phyloP scores from a whole-genome alignment of 768 basidiomycete species.

The Galerina sulciceps region DNA sequence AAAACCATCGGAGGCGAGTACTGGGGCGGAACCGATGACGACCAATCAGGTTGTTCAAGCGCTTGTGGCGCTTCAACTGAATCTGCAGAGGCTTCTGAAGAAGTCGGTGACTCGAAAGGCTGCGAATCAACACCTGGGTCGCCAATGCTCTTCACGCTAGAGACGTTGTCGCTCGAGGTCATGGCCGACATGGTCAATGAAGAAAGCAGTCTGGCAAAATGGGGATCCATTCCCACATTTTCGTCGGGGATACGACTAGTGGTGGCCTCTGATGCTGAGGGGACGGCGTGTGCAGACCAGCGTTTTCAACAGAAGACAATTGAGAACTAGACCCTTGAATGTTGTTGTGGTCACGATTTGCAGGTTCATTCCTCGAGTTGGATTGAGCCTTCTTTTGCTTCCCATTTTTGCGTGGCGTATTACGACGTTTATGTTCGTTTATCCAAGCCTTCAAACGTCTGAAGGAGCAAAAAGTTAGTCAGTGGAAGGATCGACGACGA shows the following conservation, averaged over 20 bases:
- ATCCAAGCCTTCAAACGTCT: constrained; percentile 74
- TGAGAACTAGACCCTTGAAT: constrained; percentile 70
- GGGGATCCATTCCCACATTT: constrained; percentile 57
- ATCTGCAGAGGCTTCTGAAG: constrained; percentile 18
- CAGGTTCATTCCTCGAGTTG: constrained; percentile 2
- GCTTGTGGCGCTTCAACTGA: constrained; percentile 14
- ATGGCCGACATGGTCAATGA: constrained; percentile 63
- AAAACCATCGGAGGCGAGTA: background rate
- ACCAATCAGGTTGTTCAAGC: constrained; percentile 16
- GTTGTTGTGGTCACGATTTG: constrained; percentile 34
- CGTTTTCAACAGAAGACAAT: constrained; percentile 57
- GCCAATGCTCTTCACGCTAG: background rate
- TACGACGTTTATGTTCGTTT: constrained; percentile 62
- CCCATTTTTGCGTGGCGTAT: constrained; percentile 32
- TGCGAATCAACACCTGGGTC: background rate
- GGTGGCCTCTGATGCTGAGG: constrained; percentile 53
- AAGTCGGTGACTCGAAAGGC: constrained; percentile 8
- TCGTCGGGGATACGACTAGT: constrained; percentile 31
- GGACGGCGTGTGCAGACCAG: constrained; percentile 68
- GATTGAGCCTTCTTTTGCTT: constrained; percentile 22
- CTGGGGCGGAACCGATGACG: constrained; percentile 18
- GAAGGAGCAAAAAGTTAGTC: constrained; percentile 10
- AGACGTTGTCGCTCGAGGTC: constrained; percentile 17
- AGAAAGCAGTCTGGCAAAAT: constrained; percentile 70
- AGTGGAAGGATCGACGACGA: background rate